Evolutionary conservation across 2,329 filamentous ascomycete genomes (phyloP), one percentile per base, ranked within the genome.

Genomic region (Penicillium sp.): DNA sequence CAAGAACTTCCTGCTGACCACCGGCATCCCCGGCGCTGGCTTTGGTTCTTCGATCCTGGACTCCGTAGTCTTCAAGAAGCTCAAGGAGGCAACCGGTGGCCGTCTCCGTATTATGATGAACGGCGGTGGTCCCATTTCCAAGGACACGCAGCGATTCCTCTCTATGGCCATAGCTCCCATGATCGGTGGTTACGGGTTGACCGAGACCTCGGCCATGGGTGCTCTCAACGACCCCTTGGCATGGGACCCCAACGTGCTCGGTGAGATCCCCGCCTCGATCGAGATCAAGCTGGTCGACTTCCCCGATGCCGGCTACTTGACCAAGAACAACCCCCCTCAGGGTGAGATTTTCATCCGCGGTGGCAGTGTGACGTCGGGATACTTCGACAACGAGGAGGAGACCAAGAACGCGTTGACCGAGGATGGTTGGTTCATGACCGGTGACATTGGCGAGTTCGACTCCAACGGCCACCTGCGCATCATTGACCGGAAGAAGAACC

Each of bases 401-500:
- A 97, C 92, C 6, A 84, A 83, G 71, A 89, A 90, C 74, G 84
- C 90, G 5, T 85, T 94, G 65, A 93, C 91, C 0, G 77, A 87
- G 3, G 95, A 97, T 71, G 92, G 92, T 53, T 98, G 95, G 95
- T 98, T 98, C 85, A 94, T 90, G 84, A 96, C 93, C 16, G 94
- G 94, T 63, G 94, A 98, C 72, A 95, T 98, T 75, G 94, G 94
- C 71, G 91, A 97, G 75, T 95, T 94, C 71, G 89, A 94, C 76
- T 75, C 81, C 48, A 84, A 89, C 63, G 94, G 94, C 46, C 91
- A 96, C 75, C 79, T 98, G 67, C 86, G 84, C 69, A 89, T 98
- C 75, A 93, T 98, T 73, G 94, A 98, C 78, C 92, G 94, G 69
- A 93, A 97, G 87, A 98, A 98, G 88, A 98, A 98, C 80, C 83